phyloP scores from a whole-genome alignment of 2,329 filamentous ascomycete species.

The Nothophoma quercina region DNA sequence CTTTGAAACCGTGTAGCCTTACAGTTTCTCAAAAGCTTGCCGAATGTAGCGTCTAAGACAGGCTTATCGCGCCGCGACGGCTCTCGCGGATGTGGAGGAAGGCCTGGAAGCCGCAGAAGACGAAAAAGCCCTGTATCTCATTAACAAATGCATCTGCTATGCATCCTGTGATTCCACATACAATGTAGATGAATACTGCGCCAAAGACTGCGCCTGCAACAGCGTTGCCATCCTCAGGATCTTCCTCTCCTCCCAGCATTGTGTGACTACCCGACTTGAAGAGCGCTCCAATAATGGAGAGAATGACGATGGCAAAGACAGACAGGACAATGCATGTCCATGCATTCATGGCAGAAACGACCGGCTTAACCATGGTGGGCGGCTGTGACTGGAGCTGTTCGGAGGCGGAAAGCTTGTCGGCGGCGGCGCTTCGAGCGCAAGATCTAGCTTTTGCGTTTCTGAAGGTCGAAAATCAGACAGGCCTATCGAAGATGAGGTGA shows the following conservation, averaged over 20 bases:
- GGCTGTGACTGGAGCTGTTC: slow-evolving; percentile 14
- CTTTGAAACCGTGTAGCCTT: neutral
- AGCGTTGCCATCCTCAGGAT: slow-evolving; percentile 74
- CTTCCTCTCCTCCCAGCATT: slow-evolving; percentile 77
- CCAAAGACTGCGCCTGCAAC: slow-evolving; percentile 87
- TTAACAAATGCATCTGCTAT: slow-evolving; percentile 1
- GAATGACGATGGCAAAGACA: slow-evolving; percentile 69
- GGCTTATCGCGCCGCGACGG: slow-evolving; percentile 81
- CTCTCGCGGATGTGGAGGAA: slow-evolving; percentile 84
- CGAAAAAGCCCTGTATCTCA: slow-evolving; percentile 71
- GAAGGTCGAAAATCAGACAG: no score
- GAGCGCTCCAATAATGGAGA: slow-evolving; percentile 72
- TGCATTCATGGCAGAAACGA: slow-evolving; percentile 89
- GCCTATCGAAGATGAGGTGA: no score
- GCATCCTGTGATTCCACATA: slow-evolving; percentile 60
- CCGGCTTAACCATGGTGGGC: slow-evolving; percentile 88
- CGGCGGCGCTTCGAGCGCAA: slow-evolving; percentile 19
- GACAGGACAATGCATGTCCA: slow-evolving; percentile 86
- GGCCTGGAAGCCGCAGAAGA: slow-evolving; percentile 91
- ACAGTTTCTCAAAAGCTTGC: neutral
- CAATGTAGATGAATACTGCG: slow-evolving; percentile 86
- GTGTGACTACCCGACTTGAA: slow-evolving; percentile 81
- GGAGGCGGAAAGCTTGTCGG: slow-evolving; percentile 22
- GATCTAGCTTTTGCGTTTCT: neutral
- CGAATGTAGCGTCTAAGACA: slow-evolving; percentile 57